Base-by-base conservation (phyloP, 2,329 filamentous ascomycete genomes). In the Aplosporella prunicola region DNA sequence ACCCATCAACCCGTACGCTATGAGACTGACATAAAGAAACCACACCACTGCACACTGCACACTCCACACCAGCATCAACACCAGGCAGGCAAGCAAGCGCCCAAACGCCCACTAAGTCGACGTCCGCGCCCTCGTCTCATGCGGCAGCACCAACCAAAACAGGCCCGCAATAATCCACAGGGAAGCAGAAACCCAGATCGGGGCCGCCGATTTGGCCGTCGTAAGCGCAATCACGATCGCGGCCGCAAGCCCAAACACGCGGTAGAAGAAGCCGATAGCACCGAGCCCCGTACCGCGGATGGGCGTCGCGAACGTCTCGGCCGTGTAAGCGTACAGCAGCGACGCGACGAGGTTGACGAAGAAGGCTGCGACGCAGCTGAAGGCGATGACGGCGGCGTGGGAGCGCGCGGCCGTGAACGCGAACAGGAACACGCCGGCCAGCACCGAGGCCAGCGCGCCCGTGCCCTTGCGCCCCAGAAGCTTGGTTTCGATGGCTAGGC, bases 261-360 rank as follows among this genome's bases (percentile, higher is more conserved):
- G 67, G 54, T 84, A 85, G 42, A 84, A 57, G 51, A 82, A 81
- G 52, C 76, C 81, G 17, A 76, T 75, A 32, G 85, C 78, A 24
- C 81, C 82, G 0, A 76, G 80, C 5, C 79, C 82, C 0, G 80
- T 82, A 5, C 80, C 82, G 18, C 82, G 66, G 16, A 80, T 74
- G 1, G 79, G 78, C 0, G 80, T 77, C 0, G 81, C 80, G 58
- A 86, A 85, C 17, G 84, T 74, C 51, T 86, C 82, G 0, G 82
- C 80, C 0, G 81, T 85, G 53, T 83, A 86, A 6, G 80, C 78
- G 53, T 84, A 86, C 2, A 87, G 62, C 1, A 84, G 78, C 40
- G 79, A 80, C 58, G 84, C 84, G 47, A 51, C 52, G 42, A 56
- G 46, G 35, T 57, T 57, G 31, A 82, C 79, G 45, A 76, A 72